Base-by-base conservation (phyloP, 2,329 filamentous ascomycete species). In the Penicillium sp. region DNA sequence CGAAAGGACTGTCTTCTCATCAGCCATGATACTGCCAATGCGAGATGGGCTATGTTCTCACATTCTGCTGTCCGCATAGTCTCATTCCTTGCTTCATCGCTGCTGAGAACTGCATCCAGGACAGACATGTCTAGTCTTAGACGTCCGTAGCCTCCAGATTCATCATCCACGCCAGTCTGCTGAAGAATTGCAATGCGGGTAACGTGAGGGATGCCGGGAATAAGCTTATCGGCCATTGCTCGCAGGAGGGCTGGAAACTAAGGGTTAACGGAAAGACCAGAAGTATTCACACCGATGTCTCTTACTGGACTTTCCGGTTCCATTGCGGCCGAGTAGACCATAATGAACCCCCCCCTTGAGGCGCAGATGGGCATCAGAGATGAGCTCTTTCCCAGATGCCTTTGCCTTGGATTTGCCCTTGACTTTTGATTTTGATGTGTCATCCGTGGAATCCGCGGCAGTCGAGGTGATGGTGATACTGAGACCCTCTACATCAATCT, bases 261-360 rank as follows among this genome's bases (percentile, higher is more conserved):
- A 20, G 31, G 10, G 55, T 55, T 31, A 64, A 54, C 12, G 20
- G 15, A 31, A 12, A 5, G 15, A 15, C 31, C 31, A 12, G n/a
- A 1, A 10, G 4, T 8, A n/a, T 3, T 31, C 2, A 15, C 0
- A 20, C 22, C 28, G n/a, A 4, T 17, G 11, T 14, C 17, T 39
- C 69, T 22, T 75, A 89, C 87, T 94, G 4, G 90, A 93, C 71
- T 96, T 96, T 5, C 91, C 92, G 1, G 88, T 89, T 0, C 91
- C 91, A 75, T 96, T 96, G 6, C 90, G 83, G 0, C 91, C 92
- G 20, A 94, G 81, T 1, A 96, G 79, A 0, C 90, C 91, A 79
- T 96, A 96, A 61, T 90, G 83, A 48, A 87, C 82, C 0, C 90
- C 88, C 52, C 87, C 85, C 64, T 94, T 90, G 3, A 96, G 77